Evolutionary conservation across 768 basidiomycete species (phyloP), one percentile per base, ranked within the genome.

Genomic region (Roridomyces roridus): DNA sequence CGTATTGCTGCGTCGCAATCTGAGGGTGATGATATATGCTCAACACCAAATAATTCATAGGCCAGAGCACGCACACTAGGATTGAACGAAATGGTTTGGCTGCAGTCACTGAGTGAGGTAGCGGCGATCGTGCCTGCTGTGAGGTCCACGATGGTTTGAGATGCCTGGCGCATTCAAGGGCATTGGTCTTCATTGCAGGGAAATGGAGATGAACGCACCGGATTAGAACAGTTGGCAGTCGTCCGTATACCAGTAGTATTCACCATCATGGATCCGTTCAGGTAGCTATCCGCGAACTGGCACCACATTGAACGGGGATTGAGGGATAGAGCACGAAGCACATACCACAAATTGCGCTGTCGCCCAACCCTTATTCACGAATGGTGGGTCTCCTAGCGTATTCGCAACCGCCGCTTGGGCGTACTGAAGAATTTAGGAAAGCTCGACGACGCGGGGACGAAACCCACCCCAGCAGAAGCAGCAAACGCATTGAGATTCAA

Each of bases 401-500:
- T 76, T 68, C 48, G 68, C 59, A 20, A 64, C 65, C 7, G 66
- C 65, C 11, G 66, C 63, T 42, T 71, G 67, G 8, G 68, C 69
- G 44, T 72, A 42, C 51, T 51, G 7, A 26, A 37, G 17, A 9
- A 51, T 41, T 7, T 37, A n/a, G 51, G 15, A 20, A 20, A 39
- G 24, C 21, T 21, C 14, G n/a, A 9, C 10, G 28, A 45, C 23
- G 42, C 26, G 18, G 18, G 46, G 23, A 9, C 25, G 12, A 9
- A 20, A 71, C 79, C 55, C 59, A 80, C 81, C 42, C 87, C 87
- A 9, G 85, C 80, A 8, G 87, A 83, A 24, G 87, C 83, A 11
- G 83, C 71, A 64, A 87, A 88, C 17, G 77, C 77, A 39, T 80
- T 81, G 43, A 88, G 63, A 8, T 78, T 67, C 20, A 64, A 50